Percentiles rank a stretch among this genome's conserved stretches.
Conservation (phyloP, 1,284 basidiomycete genomes). For the Pseudozyma flocculosa region DNA sequence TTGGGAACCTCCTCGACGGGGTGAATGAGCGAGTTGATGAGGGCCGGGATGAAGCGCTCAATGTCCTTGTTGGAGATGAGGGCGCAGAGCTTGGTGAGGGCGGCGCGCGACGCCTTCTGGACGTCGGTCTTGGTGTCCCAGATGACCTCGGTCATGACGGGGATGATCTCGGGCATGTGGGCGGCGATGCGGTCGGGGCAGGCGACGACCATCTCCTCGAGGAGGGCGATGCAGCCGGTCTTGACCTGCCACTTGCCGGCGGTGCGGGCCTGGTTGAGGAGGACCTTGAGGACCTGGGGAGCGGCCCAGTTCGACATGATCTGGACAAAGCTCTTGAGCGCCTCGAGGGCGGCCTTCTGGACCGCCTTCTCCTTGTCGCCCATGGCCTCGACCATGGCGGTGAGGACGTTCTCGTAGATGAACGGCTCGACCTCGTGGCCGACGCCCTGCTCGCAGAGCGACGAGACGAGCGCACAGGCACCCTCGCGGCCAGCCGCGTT, state of each 20-base stretch:
- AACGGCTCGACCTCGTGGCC: slow-evolving; percentile 84
- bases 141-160: slow-evolving; percentile 90
- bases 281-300: slow-evolving; percentile 78
- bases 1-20: slow-evolving; percentile 98
- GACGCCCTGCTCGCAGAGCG: slow-evolving; percentile 73
- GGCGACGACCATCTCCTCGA: slow-evolving; percentile 86
- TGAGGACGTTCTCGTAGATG: slow-evolving; percentile 83
- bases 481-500: slow-evolving; percentile 75
- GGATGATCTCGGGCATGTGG: slow-evolving; percentile 94
- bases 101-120: slow-evolving; percentile 95
- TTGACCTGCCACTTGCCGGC: slow-evolving; percentile 99
- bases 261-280: slow-evolving; percentile 91
- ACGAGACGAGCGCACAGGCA: slow-evolving; percentile 66
- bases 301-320: slow-evolving; percentile 89
- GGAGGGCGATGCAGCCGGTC: slow-evolving; percentile 78
- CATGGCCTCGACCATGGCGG: slow-evolving; percentile 82
- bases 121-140: slow-evolving; percentile 99
- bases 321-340: slow-evolving; percentile 76
- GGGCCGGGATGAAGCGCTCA: slow-evolving; percentile 74
- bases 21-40: slow-evolving; percentile 96
- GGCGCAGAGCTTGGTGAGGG: slow-evolving; percentile 73
- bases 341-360: slow-evolving; percentile 79
- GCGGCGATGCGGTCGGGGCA: slow-evolving; percentile 82
- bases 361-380: slow-evolving; percentile 88
- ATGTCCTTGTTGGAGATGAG: slow-evolving; percentile 98